Evolutionary conservation across 306 rosid genomes (phyloP).

Genomic region (Begonia masoniana): DNA sequence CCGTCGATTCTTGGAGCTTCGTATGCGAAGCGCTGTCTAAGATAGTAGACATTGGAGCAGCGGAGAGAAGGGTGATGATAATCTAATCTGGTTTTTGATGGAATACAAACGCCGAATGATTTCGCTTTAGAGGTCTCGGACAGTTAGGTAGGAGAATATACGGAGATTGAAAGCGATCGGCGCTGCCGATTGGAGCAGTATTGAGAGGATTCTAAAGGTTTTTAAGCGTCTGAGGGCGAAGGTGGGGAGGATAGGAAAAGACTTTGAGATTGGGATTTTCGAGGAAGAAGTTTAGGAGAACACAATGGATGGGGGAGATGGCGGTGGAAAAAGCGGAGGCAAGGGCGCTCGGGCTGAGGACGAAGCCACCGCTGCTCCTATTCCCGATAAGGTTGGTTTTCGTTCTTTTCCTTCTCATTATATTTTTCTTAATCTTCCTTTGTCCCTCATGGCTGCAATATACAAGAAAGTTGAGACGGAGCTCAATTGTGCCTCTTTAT

Average conservation of each 20-base stretch:
- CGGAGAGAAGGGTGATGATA: no score
- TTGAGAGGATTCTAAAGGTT: conserved; percentile 8
- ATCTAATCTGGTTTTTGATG: no score
- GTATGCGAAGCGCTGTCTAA: no score
- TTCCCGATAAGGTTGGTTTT: conserved; percentile 69
- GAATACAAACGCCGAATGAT: no score
- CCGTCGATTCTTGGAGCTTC: no score
- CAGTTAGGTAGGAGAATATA: conserved; percentile 14
- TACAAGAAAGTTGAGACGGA: no score
- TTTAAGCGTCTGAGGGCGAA: conserved; percentile 1
- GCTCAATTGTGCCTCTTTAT: not conserved
- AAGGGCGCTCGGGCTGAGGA: conserved; percentile 63
- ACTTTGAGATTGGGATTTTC: not conserved
- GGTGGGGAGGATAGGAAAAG: conserved; percentile 14
- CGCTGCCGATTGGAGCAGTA: conserved; percentile 6
- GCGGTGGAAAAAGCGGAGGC: conserved; percentile 65
- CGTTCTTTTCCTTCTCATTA: conserved; percentile 3
- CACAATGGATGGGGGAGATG: conserved; percentile 66
- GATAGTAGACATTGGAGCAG: no score
- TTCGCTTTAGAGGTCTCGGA: conserved; percentile 9
- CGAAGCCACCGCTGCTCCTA: conserved; percentile 50
- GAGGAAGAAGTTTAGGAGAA: conserved; percentile 11
- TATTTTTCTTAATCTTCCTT: not conserved
- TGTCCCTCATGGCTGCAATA: no score
- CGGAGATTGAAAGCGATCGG: conserved; percentile 24